Base-by-base conservation (phyloP, 192 early-diverging fungal species). In the Backusella liffmaniae region DNA sequence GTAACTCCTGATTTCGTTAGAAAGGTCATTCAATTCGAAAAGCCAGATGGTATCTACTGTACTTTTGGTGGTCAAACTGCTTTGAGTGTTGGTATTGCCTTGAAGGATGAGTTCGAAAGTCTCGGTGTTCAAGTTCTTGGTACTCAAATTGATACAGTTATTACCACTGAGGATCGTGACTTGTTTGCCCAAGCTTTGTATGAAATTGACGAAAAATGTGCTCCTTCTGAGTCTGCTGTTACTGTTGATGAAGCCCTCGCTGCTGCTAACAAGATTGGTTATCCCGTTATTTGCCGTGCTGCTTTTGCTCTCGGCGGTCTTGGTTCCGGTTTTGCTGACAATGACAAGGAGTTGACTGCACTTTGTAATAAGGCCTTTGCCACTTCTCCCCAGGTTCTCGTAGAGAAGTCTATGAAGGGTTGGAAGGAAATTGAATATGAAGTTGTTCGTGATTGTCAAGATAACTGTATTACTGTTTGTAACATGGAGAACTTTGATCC, bases 401-500 rank as follows among this genome's bases (percentile, higher is more conserved):
- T 99, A 18, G 97, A 99, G 85, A 89, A 92, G 76, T 92, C 90
- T 37, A 99, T 99, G 97, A 99, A 99, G 90, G 97, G 97, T 21
- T 99, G 97, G 97, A 99, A 99, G 87, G 97, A 99, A 86, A 91
- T 99, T 59, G 97, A 99, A 84, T 97, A 99, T 82, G 97, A 99
- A 85, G 97, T 99, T 44, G 97, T 99, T 13, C 92, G 97, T 72
- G 97, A 99, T 84, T 89, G 90, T 77, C 83, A 88, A 46, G 92
- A 99, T 88, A 99, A 99, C 90, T 99, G 97, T 85, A 97, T 99
- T 77, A 99, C 97, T 30, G 97, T 99, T 70, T 99, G 96, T 88
- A 98, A 99, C 86, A 99, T 99, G 97, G 96, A 99, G 84, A 99
- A 99, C 92, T 99, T 99, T 90, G 97, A 99, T 80, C 97, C 97